Conservation (phyloP, 352 stramenopile genomes). For the Thraustochytrium sp. region DNA sequence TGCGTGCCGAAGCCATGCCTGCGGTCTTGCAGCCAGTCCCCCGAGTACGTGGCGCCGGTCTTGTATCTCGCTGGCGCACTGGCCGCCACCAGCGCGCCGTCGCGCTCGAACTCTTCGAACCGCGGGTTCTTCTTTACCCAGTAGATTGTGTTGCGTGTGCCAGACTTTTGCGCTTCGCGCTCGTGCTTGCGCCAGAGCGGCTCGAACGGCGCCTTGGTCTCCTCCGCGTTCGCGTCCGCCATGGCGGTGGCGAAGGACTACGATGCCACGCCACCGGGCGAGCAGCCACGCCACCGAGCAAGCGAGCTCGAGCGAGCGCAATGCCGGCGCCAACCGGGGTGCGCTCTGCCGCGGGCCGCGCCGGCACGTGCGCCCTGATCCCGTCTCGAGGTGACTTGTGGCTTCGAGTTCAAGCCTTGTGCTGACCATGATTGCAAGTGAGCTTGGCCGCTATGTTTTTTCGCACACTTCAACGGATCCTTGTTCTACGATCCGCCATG, state of each 20-base stretch:
- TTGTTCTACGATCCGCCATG: no score
- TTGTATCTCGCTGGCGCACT: not conserved
- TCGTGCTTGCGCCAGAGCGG: constrained; percentile 15
- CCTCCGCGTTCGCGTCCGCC: not conserved
- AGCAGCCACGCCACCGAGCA: not conserved
- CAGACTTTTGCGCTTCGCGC: constrained; percentile 4
- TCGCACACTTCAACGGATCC: no score
- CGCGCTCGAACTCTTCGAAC: not conserved
- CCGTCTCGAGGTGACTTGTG: no score
- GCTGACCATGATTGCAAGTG: no score
- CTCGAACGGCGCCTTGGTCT: not conserved
- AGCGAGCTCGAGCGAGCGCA: no score
- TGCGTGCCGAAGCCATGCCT: constrained; percentile 34
- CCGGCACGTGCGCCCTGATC: no score
- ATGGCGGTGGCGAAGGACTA: not conserved
- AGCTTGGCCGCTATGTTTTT: no score
- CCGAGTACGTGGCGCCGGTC: not conserved
- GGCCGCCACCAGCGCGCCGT: not conserved
- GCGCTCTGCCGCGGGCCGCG: no score
- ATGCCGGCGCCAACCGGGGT: no score
- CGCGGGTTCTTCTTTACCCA: constrained; percentile 33
- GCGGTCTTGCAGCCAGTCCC: constrained; percentile 18
- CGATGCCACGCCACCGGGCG: not conserved
- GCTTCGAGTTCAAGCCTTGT: no score
- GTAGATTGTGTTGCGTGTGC: constrained; percentile 4